These are phyloP conservation scores for Talaromyces pinophilus DNA, from an alignment of 2,329 filamentous ascomycete genomes.

Conservation along the genomic window DNA sequence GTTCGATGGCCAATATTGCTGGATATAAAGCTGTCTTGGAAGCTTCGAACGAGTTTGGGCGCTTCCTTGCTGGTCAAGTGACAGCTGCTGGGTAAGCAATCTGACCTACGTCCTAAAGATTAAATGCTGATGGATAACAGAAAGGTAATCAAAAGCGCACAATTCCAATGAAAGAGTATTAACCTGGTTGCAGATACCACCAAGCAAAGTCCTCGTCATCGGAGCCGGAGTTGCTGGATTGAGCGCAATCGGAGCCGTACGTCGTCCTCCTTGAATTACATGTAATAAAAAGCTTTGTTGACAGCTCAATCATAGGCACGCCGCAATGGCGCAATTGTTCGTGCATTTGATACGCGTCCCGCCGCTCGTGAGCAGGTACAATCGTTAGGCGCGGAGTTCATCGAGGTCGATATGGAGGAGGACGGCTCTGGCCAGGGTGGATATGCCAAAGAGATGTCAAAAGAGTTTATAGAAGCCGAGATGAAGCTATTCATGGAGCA, in stretches of 20 bases:
- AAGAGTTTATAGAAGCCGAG: constrained; percentile 88
- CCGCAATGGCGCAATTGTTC: constrained; percentile 83
- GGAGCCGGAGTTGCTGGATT: constrained; percentile 86
- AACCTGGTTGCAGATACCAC: constrained; percentile 66
- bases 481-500: constrained; percentile 92
- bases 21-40: constrained; percentile 91
- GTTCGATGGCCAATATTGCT: constrained; percentile 92
- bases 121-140: constrained; percentile 24
- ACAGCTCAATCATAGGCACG: constrained; percentile 57
- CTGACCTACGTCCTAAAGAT: neutral
- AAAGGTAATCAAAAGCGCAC: constrained; percentile 28
- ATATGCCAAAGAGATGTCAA: constrained; percentile 92
- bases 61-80: constrained; percentile 85
- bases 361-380: constrained; percentile 87
- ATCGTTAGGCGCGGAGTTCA: constrained; percentile 84
- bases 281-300: neutral
- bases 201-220: constrained; percentile 86
- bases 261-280: constrained; percentile 24
- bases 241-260: constrained; percentile 77
- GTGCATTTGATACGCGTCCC: constrained; percentile 88
- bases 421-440: constrained; percentile 82
- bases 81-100: constrained; percentile 71
- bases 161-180: neutral
- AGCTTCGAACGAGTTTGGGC: constrained; percentile 84
- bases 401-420: constrained; percentile 82